Conservation (phyloP, 2,329 filamentous ascomycete species). For the Amylocarpus encephaloides region DNA sequence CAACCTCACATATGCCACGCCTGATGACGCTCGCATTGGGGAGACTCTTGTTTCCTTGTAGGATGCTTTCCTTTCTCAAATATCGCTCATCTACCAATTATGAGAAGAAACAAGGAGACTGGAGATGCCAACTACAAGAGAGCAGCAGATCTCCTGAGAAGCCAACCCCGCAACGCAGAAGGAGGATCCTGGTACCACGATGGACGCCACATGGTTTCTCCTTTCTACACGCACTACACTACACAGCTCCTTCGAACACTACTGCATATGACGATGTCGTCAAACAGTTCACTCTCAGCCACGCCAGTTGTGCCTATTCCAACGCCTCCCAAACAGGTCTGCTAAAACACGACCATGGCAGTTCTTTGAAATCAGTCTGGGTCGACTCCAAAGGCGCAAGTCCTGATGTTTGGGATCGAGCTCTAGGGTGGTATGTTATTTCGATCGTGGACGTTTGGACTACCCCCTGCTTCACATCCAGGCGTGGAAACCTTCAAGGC, state of each 20-base stretch:
- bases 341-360: slow-evolving; percentile 34
- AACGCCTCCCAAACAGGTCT: slow-evolving; percentile 22
- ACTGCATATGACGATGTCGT: slow-evolving; percentile 29
- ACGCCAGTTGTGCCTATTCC: slow-evolving; percentile 20
- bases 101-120: slow-evolving; percentile 32
- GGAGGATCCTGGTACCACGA: slow-evolving; percentile 49
- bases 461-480: slow-evolving; percentile 18
- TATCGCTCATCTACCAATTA: neutral
- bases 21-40: slow-evolving; percentile 46
- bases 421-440: slow-evolving; percentile 35
- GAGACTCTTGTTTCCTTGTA: slow-evolving; percentile 47
- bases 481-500: slow-evolving; percentile 12
- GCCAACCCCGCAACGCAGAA: slow-evolving; percentile 40
- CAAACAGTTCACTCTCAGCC: slow-evolving; percentile 24
- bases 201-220: slow-evolving; percentile 44
- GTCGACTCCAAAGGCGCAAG: slow-evolving; percentile 34
- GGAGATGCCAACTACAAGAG: slow-evolving; percentile 42
- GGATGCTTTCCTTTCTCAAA: neutral
- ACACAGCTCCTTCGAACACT: slow-evolving; percentile 24
- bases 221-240: slow-evolving; percentile 29
- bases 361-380: slow-evolving; percentile 31
- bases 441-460: slow-evolving; percentile 35
- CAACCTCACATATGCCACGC: slow-evolving; percentile 41
- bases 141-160: slow-evolving; percentile 40
- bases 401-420: slow-evolving; percentile 35